Evolutionary conservation across 805 yeast genomes (phyloP).

Genomic region (Suhomyces sp.): DNA sequence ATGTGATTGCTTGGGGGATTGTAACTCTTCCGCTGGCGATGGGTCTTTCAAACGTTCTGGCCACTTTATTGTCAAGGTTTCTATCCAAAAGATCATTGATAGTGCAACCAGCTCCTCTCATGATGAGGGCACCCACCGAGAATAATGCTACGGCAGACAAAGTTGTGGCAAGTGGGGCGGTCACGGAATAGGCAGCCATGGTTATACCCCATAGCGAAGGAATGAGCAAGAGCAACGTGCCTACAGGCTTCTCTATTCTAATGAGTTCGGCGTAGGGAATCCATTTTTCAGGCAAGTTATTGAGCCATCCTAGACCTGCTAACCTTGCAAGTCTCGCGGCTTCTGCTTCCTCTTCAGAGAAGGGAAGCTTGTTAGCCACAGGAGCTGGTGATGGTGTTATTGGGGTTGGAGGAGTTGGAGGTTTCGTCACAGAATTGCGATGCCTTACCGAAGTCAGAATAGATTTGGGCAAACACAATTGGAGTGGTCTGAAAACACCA

Average conservation of each 20-base stretch:
- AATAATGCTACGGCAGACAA: constrained; percentile 64
- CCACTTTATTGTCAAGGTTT: constrained; percentile 79
- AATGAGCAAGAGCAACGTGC: constrained; percentile 75
- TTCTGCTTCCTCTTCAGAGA: constrained; percentile 44
- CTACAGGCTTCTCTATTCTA: constrained; percentile 95
- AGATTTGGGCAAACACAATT: no score
- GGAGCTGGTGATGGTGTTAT: no score
- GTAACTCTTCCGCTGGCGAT: constrained; percentile 83
- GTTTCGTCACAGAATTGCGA: no score
- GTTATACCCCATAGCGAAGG: constrained; percentile 94
- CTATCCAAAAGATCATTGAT: constrained; percentile 88
- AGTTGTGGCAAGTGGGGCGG: constrained; percentile 69
- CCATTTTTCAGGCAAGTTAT: constrained; percentile 66
- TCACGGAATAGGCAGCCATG: constrained; percentile 75
- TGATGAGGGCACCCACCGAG: constrained; percentile 79
- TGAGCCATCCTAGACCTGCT: constrained; percentile 45
- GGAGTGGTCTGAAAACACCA: no score
- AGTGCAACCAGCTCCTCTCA: constrained; percentile 98
- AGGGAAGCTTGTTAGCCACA: constrained; percentile 12
- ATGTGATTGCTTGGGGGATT: constrained; percentile 64
- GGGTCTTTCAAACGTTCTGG: constrained; percentile 89
- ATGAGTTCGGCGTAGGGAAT: constrained; percentile 91
- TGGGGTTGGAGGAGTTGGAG: neutral
- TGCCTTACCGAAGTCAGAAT: no score
- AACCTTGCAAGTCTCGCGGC: constrained; percentile 53